phyloP scores from a whole-genome alignment of 1,284 basidiomycete genomes.

The Pterulicium gracile region DNA sequence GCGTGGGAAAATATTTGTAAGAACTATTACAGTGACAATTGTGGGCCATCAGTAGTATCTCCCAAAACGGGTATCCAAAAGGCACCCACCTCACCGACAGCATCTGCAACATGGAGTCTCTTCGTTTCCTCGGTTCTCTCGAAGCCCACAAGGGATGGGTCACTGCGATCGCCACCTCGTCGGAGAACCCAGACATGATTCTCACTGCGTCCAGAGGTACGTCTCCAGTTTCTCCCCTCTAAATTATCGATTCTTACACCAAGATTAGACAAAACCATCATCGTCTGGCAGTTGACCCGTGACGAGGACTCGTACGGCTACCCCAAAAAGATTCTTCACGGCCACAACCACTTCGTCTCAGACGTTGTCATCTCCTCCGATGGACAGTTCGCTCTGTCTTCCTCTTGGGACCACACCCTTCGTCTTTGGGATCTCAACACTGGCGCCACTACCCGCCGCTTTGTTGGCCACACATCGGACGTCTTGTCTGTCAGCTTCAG shows the following conservation, averaged over 20 bases:
- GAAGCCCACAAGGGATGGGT: conserved; percentile 96
- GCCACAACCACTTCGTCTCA: conserved; percentile 99
- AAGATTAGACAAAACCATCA: conserved; percentile 94
- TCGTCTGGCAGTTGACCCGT: conserved; percentile 98
- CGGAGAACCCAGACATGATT: conserved; percentile 96
- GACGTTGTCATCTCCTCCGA: conserved; percentile 98
- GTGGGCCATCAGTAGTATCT: no score
- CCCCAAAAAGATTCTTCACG: conserved; percentile 95
- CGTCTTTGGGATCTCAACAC: conserved; percentile 99
- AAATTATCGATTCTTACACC: conserved; percentile 11
- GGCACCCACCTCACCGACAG: no score
- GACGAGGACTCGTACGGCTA: conserved; percentile 90
- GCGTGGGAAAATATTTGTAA: no score
- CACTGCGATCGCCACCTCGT: conserved; percentile 92
- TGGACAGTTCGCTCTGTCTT: conserved; percentile 98
- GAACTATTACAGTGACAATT: no score
- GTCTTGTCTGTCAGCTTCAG: conserved; percentile 97
- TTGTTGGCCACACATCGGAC: conserved; percentile 97
- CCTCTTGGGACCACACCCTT: conserved; percentile 99
- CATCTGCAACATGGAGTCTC: no score
- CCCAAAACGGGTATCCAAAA: no score
- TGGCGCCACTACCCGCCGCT: conserved; percentile 88
- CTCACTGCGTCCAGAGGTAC: conserved; percentile 93
- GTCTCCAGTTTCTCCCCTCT: conserved; percentile 17
- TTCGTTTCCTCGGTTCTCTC: conserved; percentile 89